A percentile compares a stretch with the other conserved stretches of the same genome.
phyloP scores from a whole-genome alignment of 495 filamentous ascomycete genomes.

The Penicillium simplicissimum region DNA sequence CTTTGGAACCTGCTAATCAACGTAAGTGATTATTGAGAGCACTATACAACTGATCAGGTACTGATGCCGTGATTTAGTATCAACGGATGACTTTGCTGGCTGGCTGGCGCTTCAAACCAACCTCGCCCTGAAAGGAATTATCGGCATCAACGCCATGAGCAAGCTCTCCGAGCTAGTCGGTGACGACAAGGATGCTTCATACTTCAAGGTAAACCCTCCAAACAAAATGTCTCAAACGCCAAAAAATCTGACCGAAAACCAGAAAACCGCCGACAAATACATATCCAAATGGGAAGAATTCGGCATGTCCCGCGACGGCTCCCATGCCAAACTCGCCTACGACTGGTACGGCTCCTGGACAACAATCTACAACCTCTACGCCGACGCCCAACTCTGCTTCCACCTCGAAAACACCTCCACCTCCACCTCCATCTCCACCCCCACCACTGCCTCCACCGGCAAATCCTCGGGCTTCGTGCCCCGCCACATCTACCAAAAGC shows the following conservation, averaged over 20 bases:
- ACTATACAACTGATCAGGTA: neutral
- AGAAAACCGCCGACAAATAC: conserved; percentile 72
- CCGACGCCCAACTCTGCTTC: conserved; percentile 80
- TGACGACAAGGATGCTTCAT: conserved; percentile 62
- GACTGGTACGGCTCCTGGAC: conserved; percentile 96
- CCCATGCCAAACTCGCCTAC: conserved; percentile 89
- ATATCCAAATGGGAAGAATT: conserved; percentile 81
- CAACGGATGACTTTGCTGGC: conserved; percentile 94
- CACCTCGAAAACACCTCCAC: conserved; percentile 55
- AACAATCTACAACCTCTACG: conserved; percentile 89
- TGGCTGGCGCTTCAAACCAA: conserved; percentile 93
- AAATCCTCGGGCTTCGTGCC: conserved; percentile 58
- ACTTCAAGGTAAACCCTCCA: conserved; percentile 54
- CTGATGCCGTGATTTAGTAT: conserved; percentile 44
- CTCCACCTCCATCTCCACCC: no score
- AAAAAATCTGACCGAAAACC: neutral
- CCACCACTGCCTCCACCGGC: no score
- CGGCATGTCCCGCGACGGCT: conserved; percentile 76
- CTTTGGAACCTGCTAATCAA: conserved; percentile 82
- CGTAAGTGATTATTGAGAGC: conserved; percentile 39
- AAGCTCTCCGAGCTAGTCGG: conserved; percentile 73
- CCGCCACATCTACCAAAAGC: conserved; percentile 74
- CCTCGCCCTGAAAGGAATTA: conserved; percentile 87
- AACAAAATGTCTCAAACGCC: neutral
- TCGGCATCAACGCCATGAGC: conserved; percentile 93